phyloP scores from a whole-genome alignment of 257 asterid species.

The Solanum pimpinellifolium region DNA sequence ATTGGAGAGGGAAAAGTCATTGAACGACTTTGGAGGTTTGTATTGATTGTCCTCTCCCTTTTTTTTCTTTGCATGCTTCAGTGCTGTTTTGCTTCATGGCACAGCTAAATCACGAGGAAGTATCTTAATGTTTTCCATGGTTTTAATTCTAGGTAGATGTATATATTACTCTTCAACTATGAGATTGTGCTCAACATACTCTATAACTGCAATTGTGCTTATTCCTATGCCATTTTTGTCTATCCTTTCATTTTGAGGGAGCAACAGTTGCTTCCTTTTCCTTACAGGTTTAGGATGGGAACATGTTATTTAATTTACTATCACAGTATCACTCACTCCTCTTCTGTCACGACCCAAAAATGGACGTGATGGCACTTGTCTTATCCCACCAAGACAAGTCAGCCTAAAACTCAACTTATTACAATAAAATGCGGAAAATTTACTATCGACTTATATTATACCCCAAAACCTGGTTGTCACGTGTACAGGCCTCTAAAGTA shows the following conservation, averaged over 20 bases:
- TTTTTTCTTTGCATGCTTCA: neutral
- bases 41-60: neutral
- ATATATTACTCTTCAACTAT: neutral
- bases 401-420: too few relatives aligned
- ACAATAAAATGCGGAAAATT: too few relatives aligned
- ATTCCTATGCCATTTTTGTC: neutral
- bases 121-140: neutral
- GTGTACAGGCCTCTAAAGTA: too few relatives aligned
- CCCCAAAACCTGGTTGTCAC: too few relatives aligned
- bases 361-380: too few relatives aligned
- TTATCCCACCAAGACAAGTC: too few relatives aligned
- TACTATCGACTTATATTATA: too few relatives aligned
- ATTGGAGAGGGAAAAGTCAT: slow-evolving; percentile 72
- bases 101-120: neutral
- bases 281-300: neutral
- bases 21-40: slow-evolving; percentile 84
- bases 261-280: neutral
- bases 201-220: neutral
- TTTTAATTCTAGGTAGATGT: neutral
- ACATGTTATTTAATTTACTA: neutral
- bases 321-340: neutral
- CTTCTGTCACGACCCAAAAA: neutral
- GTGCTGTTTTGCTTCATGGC: neutral
- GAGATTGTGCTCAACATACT: neutral
- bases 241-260: neutral